Base-by-base conservation (phyloP, 2,329 filamentous ascomycete species). In the Xylaria sp. region DNA sequence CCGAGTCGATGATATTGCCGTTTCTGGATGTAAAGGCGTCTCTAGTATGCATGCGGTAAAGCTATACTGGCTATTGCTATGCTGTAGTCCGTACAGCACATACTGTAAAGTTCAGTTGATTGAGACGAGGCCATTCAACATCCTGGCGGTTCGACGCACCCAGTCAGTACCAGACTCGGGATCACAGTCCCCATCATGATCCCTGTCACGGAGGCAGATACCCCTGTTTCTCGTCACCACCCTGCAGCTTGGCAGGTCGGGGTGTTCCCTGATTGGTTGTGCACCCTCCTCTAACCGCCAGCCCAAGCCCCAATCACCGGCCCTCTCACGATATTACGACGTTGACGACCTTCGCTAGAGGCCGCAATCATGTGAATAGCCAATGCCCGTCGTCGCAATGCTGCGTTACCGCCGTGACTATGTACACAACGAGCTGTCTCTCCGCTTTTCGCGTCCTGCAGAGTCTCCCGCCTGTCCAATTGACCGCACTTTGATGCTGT, bases 261-360 rank as follows among this genome's bases (percentile, higher is more conserved):
- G 51, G 40, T 11, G 46, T 6, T 23, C 68, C 67, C 73, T 75
- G 64, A 78, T 78, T 78, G 76, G 77, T 44, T 54, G 38, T 42
- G 59, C 54, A 51, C 48, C 63, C 56, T 63, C 65, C 72, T 75
- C 73, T 78, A 78, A 74, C 77, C 77, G 77, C 77, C 76, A 59
- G 62, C 26, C 66, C 71, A 73, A 73, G 68, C 69, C 73, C 76
- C 67, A 74, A 75, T 77, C 76, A 77, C 73, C 38, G 42, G 33
- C 51, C 66, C 66, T 64, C 60, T 64, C 67, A 58, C 67, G 48
- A 70, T 63, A 70, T 56, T 71, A 68, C 72, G 73, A 73, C 73
- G 66, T 73, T 65, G 36, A 73, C 65, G 51, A 70, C 69, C 31
- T 65, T 72, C 59, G 64, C 68, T 57, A 46, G 23, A 68, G 66